A percentile compares a stretch with the other conserved stretches of the same genome.
These are phyloP conservation scores for Penicillium crustosum DNA, from an alignment of 2,329 filamentous ascomycete species.

Conservation along the genomic window DNA sequence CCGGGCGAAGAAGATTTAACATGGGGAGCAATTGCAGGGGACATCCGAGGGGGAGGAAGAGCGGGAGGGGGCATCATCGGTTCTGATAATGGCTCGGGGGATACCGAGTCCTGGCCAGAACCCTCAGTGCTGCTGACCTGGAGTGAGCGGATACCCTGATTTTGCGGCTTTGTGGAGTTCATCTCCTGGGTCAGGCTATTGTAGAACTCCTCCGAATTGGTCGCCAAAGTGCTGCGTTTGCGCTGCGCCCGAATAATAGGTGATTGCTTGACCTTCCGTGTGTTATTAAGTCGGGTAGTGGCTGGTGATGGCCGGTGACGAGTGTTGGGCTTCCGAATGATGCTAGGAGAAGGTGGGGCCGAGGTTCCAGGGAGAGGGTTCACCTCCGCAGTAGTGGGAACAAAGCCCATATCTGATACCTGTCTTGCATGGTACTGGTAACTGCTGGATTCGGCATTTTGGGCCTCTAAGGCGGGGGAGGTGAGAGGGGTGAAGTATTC, in stretches of 20 bases:
- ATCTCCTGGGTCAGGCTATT: conserved; percentile 40
- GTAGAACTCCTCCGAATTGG: conserved; percentile 37
- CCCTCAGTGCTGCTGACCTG: conserved; percentile 45
- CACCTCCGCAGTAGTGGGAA: conserved; percentile 44
- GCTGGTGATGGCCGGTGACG: conserved; percentile 38
- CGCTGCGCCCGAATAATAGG: conserved; percentile 46
- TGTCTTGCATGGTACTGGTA: conserved; percentile 39
- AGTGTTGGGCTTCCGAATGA: conserved; percentile 38
- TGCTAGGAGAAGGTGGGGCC: conserved; percentile 27
- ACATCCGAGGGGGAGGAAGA: conserved; percentile 43
- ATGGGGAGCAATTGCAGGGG: conserved; percentile 41
- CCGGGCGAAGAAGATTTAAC: conserved; percentile 33
- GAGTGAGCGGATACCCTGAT: conserved; percentile 32
- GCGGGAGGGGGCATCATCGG: conserved; percentile 52
- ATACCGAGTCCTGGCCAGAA: conserved; percentile 50
- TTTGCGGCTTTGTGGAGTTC: conserved; percentile 23
- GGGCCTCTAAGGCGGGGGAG: conserved; percentile 52
- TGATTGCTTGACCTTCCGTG: conserved; percentile 45
- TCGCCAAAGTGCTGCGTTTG: conserved; percentile 37
- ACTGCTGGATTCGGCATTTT: conserved; percentile 37
- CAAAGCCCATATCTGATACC: conserved; percentile 42
- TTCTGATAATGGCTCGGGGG: conserved; percentile 51
- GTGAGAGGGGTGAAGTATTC: conserved; percentile 53
- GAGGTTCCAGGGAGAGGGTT: conserved; percentile 33
- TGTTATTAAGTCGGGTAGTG: conserved; percentile 33